Conservation (phyloP, 345 rosid species). For the Punica granatum region DNA sequence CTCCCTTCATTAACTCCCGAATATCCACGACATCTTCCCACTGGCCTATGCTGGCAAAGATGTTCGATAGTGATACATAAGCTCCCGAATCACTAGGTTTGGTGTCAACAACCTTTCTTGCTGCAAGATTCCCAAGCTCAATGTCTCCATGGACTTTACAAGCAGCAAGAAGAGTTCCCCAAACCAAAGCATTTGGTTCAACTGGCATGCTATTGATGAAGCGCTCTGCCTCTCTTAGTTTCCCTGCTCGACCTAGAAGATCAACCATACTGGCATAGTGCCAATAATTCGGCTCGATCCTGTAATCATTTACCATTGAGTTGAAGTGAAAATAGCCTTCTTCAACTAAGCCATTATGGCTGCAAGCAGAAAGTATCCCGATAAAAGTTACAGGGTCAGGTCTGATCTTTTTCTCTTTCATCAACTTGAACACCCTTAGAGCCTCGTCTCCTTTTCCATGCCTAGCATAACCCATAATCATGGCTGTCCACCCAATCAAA, state of each 20-base stretch:
- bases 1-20: conserved; percentile 50
- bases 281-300: conserved; percentile 47
- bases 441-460: conserved; percentile 70
- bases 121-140: conserved; percentile 66
- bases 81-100: conserved; percentile 55
- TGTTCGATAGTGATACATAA: conserved; percentile 63
- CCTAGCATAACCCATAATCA: conserved; percentile 63
- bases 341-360: conserved; percentile 62
- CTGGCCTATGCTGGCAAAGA: conserved; percentile 64
- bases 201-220: conserved; percentile 53
- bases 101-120: conserved; percentile 41
- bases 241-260: conserved; percentile 74
- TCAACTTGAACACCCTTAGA: conserved; percentile 36
- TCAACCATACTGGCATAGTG: conserved; percentile 79
- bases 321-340: conserved; percentile 52
- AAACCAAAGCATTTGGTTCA: conserved; percentile 53
- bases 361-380: conserved; percentile 66
- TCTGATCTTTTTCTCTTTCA: conserved; percentile 38
- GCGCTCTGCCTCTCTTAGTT: conserved; percentile 59
- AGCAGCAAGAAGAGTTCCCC: conserved; percentile 81
- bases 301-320: conserved; percentile 52
- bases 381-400: conserved; percentile 68
- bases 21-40: conserved; percentile 63
- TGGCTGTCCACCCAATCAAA: conserved; percentile 59
- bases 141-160: conserved; percentile 62